phyloP scores from a whole-genome alignment of 352 stramenopile species.

The Phytophthora meadii region DNA sequence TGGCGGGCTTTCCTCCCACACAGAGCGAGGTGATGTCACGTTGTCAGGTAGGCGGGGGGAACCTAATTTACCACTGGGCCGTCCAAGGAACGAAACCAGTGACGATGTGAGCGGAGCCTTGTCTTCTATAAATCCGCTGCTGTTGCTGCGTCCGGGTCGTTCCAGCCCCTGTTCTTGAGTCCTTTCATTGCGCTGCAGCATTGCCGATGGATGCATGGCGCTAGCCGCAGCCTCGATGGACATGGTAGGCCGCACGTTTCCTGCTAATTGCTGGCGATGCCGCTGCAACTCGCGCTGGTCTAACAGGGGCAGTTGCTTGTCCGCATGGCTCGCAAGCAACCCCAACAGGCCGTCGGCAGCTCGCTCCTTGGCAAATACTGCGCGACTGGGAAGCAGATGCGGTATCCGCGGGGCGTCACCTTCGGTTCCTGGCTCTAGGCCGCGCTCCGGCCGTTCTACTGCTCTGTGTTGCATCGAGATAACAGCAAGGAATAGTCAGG shows the following conservation, averaged over 20 bases:
- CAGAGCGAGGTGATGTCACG: constrained; percentile 45
- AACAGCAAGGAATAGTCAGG: constrained; percentile 1
- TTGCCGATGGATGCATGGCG: constrained; percentile 19
- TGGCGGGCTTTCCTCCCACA: constrained; percentile 40
- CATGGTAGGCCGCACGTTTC: constrained; percentile 21
- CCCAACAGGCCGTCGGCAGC: constrained; percentile 30
- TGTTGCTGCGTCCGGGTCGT: not conserved
- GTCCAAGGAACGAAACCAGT: constrained; percentile 42
- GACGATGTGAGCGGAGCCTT: constrained; percentile 25
- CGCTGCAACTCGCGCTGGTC: constrained; percentile 29
- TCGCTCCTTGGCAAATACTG: constrained; percentile 18
- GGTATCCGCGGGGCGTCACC: constrained; percentile 28
- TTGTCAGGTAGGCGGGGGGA: constrained; percentile 36
- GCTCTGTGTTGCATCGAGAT: constrained; percentile 18
- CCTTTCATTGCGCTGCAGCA: constrained; percentile 6
- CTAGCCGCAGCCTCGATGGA: constrained; percentile 26
- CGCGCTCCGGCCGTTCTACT: constrained; percentile 13
- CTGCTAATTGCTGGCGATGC: constrained; percentile 14
- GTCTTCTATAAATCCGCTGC: constrained; percentile 23
- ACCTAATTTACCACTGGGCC: constrained; percentile 39
- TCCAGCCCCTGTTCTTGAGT: constrained; percentile 17
- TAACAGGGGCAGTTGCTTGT: constrained; percentile 41
- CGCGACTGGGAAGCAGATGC: constrained; percentile 28
- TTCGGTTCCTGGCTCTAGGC: constrained; percentile 13
- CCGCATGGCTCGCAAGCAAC: constrained; percentile 38